A percentile compares a stretch with the other conserved stretches of the same genome.
These are phyloP conservation scores for Termitomyces sp. DNA, from an alignment of 768 basidiomycete genomes.

Conservation along the genomic window DNA sequence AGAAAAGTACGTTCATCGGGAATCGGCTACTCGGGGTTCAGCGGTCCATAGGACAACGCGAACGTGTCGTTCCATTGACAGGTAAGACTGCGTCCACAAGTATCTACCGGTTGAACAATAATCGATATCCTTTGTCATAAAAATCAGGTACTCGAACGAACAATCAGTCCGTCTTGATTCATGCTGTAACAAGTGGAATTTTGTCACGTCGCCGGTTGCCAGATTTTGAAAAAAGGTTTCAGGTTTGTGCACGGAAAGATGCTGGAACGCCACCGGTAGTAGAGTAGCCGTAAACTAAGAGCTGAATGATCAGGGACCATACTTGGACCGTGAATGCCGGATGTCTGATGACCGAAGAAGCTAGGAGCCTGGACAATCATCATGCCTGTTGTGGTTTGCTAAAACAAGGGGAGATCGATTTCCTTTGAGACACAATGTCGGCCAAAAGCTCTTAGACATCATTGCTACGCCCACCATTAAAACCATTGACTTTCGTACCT, in stretches of 20 bases:
- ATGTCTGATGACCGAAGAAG: slow-evolving; percentile 2
- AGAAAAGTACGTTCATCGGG: not conserved
- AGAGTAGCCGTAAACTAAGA: slow-evolving; percentile 4
- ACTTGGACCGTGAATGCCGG: slow-evolving; percentile 9
- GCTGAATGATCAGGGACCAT: not conserved
- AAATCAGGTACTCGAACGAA: not conserved
- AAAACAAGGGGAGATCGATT: slow-evolving; percentile 5
- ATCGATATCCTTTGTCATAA: not conserved
- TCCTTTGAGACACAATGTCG: not conserved
- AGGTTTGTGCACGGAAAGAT: not conserved
- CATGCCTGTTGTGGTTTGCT: not conserved
- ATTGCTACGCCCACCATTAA: not conserved
- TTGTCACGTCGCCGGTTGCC: not conserved
- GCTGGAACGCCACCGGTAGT: slow-evolving; percentile 12
- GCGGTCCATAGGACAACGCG: not conserved
- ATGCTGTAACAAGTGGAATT: not conserved
- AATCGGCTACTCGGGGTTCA: not conserved
- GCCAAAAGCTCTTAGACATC: not conserved
- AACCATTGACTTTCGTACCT: not conserved
- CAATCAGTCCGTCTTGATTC: not conserved
- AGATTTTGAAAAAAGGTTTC: not conserved
- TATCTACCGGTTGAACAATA: not conserved
- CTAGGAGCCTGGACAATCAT: not conserved
- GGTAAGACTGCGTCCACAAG: not conserved
- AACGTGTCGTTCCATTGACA: not conserved